Percentiles rank a stretch among this genome's conserved stretches.
Evolutionary conservation across 2,329 filamentous ascomycete genomes (phyloP).

Genomic region (Penicillium concentricum): DNA sequence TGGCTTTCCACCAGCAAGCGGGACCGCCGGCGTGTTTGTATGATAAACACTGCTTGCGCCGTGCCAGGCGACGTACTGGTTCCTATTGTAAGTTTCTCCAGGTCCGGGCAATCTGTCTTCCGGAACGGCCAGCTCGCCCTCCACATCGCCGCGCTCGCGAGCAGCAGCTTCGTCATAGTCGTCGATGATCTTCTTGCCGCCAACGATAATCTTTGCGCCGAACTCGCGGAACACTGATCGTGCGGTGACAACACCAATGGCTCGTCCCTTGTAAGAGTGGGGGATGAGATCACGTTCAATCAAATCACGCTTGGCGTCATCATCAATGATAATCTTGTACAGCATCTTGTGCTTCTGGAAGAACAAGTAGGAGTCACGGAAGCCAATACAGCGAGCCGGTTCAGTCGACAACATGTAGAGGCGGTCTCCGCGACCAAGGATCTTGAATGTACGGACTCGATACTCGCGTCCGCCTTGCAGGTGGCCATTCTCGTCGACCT

Average conservation of each 20-base stretch:
- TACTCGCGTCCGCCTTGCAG: conserved; percentile 85
- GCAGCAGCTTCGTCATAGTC: conserved; percentile 83
- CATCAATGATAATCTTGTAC: conserved; percentile 96
- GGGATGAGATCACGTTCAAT: conserved; percentile 95
- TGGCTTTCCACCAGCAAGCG: conserved; percentile 69
- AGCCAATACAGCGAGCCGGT: conserved; percentile 92
- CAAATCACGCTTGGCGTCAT: conserved; percentile 94
- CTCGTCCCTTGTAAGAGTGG: conserved; percentile 96
- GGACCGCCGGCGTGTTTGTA: conserved; percentile 73
- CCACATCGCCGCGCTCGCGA: conserved; percentile 72
- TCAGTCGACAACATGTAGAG: conserved; percentile 99
- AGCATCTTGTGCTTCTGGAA: conserved; percentile 97
- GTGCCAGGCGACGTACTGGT: conserved; percentile 98
- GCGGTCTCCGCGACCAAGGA: conserved; percentile 76
- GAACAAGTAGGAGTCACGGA: conserved; percentile 96
- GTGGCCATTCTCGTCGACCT: conserved; percentile 86
- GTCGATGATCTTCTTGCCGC: conserved; percentile 79
- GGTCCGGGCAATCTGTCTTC: conserved; percentile 72
- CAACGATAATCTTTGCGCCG: conserved; percentile 88
- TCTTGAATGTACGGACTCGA: conserved; percentile 90
- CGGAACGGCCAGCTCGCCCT: conserved; percentile 89
- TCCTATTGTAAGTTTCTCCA: conserved; percentile 95
- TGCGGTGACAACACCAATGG: conserved; percentile 94
- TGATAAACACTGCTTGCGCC: conserved; percentile 96
- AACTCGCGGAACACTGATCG: conserved; percentile 97